These are phyloP conservation scores for Phlyctochytrium bullatum DNA, from an alignment of 192 early-diverging fungal species.

Conservation along the genomic window DNA sequence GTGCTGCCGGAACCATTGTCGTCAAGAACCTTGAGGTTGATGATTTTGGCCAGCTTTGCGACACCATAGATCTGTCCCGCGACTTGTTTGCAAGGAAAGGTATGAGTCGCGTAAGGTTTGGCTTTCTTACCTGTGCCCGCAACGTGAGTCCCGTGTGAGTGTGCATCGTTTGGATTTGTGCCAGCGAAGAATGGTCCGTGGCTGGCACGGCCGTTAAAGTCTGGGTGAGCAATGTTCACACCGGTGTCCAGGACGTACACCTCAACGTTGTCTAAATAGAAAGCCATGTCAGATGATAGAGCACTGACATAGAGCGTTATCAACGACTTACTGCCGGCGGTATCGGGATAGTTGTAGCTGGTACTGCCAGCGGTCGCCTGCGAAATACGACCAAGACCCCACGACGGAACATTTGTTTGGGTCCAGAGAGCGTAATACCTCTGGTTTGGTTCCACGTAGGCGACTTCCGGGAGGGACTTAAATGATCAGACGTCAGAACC, in stretches of 20 bases:
- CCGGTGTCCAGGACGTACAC: slow-evolving; percentile 82
- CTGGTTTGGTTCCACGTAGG: too few species aligned
- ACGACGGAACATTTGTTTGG: too few species aligned
- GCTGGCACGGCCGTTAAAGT: slow-evolving; percentile 82
- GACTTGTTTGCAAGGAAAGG: slow-evolving; percentile 18
- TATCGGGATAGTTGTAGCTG: too few species aligned
- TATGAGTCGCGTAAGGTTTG: not conserved
- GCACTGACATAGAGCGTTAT: too few species aligned
- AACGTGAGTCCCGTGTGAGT: slow-evolving; percentile 45
- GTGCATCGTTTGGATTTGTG: slow-evolving; percentile 23
- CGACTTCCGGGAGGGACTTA: too few species aligned
- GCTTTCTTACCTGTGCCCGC: slow-evolving; percentile 15
- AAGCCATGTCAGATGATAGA: too few species aligned
- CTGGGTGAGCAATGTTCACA: slow-evolving; percentile 71
- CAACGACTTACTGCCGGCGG: too few species aligned
- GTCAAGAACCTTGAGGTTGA: slow-evolving; percentile 61
- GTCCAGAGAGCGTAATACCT: too few species aligned
- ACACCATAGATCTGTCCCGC: slow-evolving; percentile 59
- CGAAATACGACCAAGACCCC: too few species aligned
- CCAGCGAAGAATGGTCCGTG: slow-evolving; percentile 41
- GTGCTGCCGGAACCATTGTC: slow-evolving; percentile 48
- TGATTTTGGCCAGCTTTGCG: slow-evolving; percentile 58
- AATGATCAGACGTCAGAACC: too few species aligned
- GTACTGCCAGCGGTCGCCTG: too few species aligned
- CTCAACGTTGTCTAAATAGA: too few species aligned